These are phyloP conservation scores for Microdochium paspali DNA, from an alignment of 2,329 filamentous ascomycete genomes.

Conservation along the genomic window DNA sequence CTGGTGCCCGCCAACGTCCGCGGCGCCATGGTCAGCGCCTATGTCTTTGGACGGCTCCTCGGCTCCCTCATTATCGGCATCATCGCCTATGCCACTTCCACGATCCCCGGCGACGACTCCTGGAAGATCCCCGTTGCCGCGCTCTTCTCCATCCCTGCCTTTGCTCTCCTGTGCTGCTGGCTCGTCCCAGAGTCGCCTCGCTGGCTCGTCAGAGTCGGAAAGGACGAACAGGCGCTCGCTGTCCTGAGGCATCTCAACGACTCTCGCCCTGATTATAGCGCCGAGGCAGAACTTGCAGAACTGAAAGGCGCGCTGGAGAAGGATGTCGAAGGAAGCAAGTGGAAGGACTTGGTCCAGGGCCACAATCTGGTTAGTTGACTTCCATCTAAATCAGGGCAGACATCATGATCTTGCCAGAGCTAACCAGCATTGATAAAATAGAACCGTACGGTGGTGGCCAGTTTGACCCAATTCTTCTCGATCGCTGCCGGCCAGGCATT, in stretches of 20 bases:
- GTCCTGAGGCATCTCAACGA: conserved; percentile 7
- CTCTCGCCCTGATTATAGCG: too few species aligned
- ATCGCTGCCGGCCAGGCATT: conserved; percentile 3
- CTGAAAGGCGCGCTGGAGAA: too few species aligned
- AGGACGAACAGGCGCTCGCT: conserved; percentile 8
- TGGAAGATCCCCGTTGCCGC: conserved; percentile 24
- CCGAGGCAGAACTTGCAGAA: too few species aligned
- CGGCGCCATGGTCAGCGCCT: conserved; percentile 23
- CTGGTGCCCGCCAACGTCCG: conserved; percentile 17
- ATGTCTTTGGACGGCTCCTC: conserved; percentile 20
- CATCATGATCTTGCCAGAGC: too few species aligned
- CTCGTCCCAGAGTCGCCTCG: conserved; percentile 17
- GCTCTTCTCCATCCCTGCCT: conserved; percentile 21
- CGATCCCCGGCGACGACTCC: conserved; percentile 15
- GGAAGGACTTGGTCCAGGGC: too few species aligned
- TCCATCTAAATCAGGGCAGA: too few species aligned
- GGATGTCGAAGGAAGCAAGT: too few species aligned
- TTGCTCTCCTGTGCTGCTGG: conserved; percentile 14
- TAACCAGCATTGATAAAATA: too few species aligned
- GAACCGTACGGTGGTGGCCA: too few species aligned
- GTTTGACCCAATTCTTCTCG: not conserved
- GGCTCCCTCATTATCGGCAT: conserved; percentile 13
- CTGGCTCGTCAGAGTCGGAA: conserved; percentile 13
- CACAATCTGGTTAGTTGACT: too few species aligned
- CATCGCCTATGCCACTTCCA: conserved; percentile 14